Conservation (phyloP, 140 eudicot genomes). For the Anethum foeniculum region DNA sequence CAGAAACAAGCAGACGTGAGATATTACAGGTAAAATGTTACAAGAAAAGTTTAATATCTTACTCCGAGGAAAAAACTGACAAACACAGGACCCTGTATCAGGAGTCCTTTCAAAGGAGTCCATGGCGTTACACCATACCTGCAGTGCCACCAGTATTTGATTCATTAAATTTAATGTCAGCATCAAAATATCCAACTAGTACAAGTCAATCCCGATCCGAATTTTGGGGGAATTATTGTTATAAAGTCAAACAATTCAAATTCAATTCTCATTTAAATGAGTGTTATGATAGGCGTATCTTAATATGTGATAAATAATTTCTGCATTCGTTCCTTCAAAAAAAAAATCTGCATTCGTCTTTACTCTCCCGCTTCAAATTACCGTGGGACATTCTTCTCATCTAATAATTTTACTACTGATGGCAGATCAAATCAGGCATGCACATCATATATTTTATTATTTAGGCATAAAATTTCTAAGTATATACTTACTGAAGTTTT, state of each 20-base stretch:
- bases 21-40: background rate
- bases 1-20: background rate
- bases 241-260: background rate
- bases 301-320: background rate
- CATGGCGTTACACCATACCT: slow-evolving; percentile 84
- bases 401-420: background rate
- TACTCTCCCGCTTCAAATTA: background rate
- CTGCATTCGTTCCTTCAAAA: background rate
- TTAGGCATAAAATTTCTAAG: background rate
- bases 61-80: slow-evolving; percentile 82
- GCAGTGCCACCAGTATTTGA: slow-evolving; percentile 18
- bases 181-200: background rate
- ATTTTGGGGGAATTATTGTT: background rate
- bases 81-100: slow-evolving; percentile 72
- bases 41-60: slow-evolving; percentile 25
- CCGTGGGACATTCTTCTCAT: background rate
- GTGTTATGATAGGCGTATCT: background rate
- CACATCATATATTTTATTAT: background rate
- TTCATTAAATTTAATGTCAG: background rate
- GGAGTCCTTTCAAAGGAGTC: slow-evolving; percentile 72
- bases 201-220: background rate
- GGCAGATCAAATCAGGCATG: background rate
- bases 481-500: background rate
- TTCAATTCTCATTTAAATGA: background rate
- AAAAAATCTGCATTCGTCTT: background rate